phyloP scores from a whole-genome alignment of 805 yeast genomes.

The Saccharomycopsis schoenii region DNA sequence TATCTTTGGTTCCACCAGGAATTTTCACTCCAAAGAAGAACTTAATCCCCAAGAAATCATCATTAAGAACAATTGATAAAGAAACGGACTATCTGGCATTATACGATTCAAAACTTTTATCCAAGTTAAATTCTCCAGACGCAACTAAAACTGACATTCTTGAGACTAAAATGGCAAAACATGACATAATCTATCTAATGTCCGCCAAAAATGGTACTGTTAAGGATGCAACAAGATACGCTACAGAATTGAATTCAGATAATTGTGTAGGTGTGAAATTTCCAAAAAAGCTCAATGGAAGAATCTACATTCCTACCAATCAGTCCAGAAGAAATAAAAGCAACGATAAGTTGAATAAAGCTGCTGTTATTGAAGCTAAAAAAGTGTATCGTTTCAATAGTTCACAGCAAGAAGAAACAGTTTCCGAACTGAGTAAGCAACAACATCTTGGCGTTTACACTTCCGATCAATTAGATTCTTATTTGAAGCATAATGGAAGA shows the following conservation, averaged over 20 bases:
- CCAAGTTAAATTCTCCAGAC: neutral
- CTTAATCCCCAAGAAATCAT: constrained; percentile 11
- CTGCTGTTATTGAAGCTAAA: constrained; percentile 16
- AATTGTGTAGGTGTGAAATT: constrained; percentile 54
- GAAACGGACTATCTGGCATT: neutral
- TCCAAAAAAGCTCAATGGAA: constrained; percentile 29
- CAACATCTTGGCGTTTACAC: neutral
- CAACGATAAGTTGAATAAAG: constrained; percentile 13
- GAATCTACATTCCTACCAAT: constrained; percentile 9
- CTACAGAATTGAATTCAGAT: constrained; percentile 56
- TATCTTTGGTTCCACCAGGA: constrained; percentile 7
- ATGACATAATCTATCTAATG: constrained; percentile 39
- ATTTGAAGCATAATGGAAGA: neutral
- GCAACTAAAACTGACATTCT: neutral
- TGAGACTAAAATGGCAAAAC: neutral
- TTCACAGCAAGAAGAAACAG: neutral
- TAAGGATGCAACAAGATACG: constrained; percentile 58
- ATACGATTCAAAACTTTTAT: neutral
- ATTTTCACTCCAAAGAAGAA: constrained; percentile 14
- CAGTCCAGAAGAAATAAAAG: constrained; percentile 14
- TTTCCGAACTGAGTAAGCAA: neutral
- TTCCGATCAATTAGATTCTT: neutral
- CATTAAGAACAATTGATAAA: neutral
- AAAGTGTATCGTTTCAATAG: neutral
- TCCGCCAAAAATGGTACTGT: constrained; percentile 52